Base-by-base conservation (phyloP, 257 asterid species). In the Solanum chiquidenum region DNA sequence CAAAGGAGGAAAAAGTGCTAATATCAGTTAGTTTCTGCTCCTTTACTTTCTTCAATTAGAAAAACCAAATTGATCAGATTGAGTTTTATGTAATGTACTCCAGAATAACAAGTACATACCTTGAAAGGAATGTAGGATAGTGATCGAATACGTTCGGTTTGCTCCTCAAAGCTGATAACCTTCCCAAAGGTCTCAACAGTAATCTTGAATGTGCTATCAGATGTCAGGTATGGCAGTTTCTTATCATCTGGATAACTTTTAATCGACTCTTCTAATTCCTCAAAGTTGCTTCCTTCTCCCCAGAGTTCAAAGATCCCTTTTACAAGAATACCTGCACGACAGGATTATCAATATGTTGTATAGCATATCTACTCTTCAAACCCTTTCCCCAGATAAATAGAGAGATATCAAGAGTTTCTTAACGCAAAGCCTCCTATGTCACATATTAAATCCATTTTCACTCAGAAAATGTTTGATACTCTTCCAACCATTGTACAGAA, bases 221-320 rank as follows among this genome's bases (percentile, higher is more conserved):
- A 83, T 87, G 83, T 82, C 74, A 97, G 87, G 94, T 94, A 97
- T 2, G 98, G 95, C 87, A 91, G 89, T 92, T 92, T 95, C 86
- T 90, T 90, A 64, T 92, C 98, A 68, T 93, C 98, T 5, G 99
- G 95, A 93, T 91, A 96, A 38, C 64, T 87, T 42, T 89, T 91
- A 35, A 97, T 92, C 46, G 98, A 93, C 91, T 92, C 95, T 89
- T 95, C 99, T 89, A 97, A 92, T 87, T 96, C 99, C 94, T 94
- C 97, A 87, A 93, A 94, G 91, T 84, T 92, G 68, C 89, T 84
- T 2, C 98, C 99, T 91, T 97, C 98, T 52, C 99, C 99, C 99
- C 99, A 97, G 20, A 96, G 88, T 88, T 97, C 99, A 90, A 96
- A 97, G 58, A 97, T 97, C 86, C 99, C 99, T 90, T 94, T 97